Percentiles rank a stretch among this genome's conserved stretches.
Evolutionary conservation across 2,329 filamentous ascomycete genomes (phyloP).

Genomic region (Trichoderma sp.): DNA sequence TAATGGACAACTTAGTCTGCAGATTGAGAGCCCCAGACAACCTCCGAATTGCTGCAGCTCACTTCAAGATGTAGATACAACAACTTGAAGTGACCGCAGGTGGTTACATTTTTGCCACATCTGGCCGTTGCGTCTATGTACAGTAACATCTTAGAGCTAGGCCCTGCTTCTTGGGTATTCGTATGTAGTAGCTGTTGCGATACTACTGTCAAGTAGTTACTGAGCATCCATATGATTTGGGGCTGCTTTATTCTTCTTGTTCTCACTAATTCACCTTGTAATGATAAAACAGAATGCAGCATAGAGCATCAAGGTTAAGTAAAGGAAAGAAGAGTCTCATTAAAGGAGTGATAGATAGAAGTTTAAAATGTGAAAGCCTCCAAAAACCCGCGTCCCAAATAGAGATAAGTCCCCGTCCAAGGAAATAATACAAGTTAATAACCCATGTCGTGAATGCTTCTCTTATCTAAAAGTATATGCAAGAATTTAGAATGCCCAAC

Average conservation of each 20-base stretch:
- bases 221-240: neutral
- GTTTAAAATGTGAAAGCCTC: neutral
- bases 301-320: neutral
- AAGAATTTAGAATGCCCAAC: neutral
- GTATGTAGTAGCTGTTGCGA: no score
- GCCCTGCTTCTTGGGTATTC: no score
- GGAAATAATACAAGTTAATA: neutral
- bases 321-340: neutral
- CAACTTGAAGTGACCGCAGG: no score
- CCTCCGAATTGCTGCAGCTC: no score
- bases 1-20: no score
- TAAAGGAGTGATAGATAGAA: neutral
- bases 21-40: no score
- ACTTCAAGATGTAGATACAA: no score
- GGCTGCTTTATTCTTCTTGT: neutral
- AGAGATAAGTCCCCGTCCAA: neutral
- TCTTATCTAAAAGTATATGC: neutral
- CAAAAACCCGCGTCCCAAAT: neutral
- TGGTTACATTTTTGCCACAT: no score
- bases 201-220: no score
- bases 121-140: no score
- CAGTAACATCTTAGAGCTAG: no score
- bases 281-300: neutral
- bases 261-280: neutral
- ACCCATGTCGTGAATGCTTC: neutral